Base-by-base conservation (phyloP, 179 eudicot genomes). In the Actinidia polygama region DNA sequence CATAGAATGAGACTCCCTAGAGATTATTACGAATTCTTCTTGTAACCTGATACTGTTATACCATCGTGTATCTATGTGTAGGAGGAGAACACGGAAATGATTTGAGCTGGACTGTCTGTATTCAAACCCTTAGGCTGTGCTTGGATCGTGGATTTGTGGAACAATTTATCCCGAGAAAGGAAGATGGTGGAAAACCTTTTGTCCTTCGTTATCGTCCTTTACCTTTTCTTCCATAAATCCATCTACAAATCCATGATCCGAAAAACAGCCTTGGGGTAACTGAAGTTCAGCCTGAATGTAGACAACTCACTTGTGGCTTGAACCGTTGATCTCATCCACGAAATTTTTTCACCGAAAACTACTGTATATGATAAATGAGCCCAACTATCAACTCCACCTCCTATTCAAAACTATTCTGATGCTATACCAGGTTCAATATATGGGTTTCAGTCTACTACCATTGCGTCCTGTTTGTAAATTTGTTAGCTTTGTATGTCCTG, bases 341-440 rank as follows among this genome's bases (percentile, higher is more conserved):
- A 36, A 36, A 36, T 12, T 47, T 46, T 71, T 73, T n/a, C 78
- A 75, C 23, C 6, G 23, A 75, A 74, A 54, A 50, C 58, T n/a
- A n/a, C 77, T 6, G 2, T n/a, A 21, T 10, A 63, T 12, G 3
- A 30, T 67, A 26, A 26, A 53, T 51, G 62, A 49, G 26, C 15
- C 74, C 10, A 51, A 12, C 19, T 75, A 14, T 49, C n/a, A 19
- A 26, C 21, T 21, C 63, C 4, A 4, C n/a, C 14, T 62, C 46
- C 68, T 77, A 50, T 21, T 67, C 23, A 23, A 26, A 46, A 36
- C 63, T 4, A 53, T 54, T 53, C 30, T 73, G 47, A 18, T 50
- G 15, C 63, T 51, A 71, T 10, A 18, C 79, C 89, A 97, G 99
- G 77, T 62, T 95, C 98, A 1, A 7, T 97, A 44, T 90, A 89